phyloP scores from a whole-genome alignment of 176 grass and related monocot species.

The Canna indica region DNA sequence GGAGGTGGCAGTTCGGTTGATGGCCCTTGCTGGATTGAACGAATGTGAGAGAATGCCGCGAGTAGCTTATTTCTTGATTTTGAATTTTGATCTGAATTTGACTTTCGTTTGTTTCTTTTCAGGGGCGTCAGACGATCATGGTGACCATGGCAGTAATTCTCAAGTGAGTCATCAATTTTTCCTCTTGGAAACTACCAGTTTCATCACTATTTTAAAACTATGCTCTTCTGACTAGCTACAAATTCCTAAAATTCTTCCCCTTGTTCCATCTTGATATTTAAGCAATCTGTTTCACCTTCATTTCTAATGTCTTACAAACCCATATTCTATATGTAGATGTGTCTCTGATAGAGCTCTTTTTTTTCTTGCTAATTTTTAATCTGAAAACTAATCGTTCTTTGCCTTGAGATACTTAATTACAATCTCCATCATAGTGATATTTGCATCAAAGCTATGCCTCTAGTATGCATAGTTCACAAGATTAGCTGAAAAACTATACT shows the following conservation, averaged over 20 bases:
- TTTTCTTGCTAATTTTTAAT: not conserved
- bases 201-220: not conserved
- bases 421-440: not conserved
- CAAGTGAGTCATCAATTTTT: slow-evolving; percentile 32
- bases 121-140: slow-evolving; percentile 78
- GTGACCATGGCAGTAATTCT: slow-evolving; percentile 50
- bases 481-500: not conserved
- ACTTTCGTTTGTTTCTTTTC: slow-evolving; percentile 1
- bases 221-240: not conserved
- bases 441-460: not conserved
- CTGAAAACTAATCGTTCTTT: not conserved
- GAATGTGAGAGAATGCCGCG: slow-evolving; percentile 54
- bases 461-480: not conserved
- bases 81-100: slow-evolving; percentile 3
- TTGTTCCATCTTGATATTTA: not conserved
- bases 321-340: not conserved
- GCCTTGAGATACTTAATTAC: not conserved
- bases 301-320: not conserved
- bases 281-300: no score
- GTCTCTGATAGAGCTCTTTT: not conserved
- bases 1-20: slow-evolving; percentile 73
- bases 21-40: slow-evolving; percentile 86
- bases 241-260: not conserved
- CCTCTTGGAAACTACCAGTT: slow-evolving; percentile 10
- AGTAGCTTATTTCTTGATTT: not conserved